A percentile compares a stretch with the other conserved stretches of the same genome.
Conservation (phyloP, 2,329 filamentous ascomycete genomes). For the Pleoardoris graminearum region DNA sequence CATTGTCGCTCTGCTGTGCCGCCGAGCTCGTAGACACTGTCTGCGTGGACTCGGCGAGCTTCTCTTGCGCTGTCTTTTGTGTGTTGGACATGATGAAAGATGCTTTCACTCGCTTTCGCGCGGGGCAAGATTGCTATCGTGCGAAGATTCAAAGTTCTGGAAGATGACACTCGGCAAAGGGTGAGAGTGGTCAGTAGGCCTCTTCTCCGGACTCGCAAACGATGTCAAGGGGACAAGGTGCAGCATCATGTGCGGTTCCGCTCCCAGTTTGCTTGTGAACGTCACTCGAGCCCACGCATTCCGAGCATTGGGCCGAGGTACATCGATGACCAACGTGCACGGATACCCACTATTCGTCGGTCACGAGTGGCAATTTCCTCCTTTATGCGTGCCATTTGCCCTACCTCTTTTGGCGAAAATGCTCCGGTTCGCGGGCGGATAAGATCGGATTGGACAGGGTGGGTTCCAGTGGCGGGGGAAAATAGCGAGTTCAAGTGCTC, state of each 20-base stretch:
- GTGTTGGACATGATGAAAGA: conserved; percentile 33
- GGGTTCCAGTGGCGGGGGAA: too few relatives aligned
- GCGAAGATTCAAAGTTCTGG: too few relatives aligned
- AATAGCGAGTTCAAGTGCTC: too few relatives aligned
- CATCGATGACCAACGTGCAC: conserved; percentile 22
- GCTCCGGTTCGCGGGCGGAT: too few relatives aligned
- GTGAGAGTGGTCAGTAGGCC: neutral
- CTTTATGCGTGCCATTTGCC: conserved; percentile 12
- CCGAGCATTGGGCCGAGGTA: conserved; percentile 26
- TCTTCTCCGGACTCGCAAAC: conserved; percentile 11
- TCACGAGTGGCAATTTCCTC: conserved; percentile 15
- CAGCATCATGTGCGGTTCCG: conserved; percentile 33
- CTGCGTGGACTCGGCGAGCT: conserved; percentile 41
- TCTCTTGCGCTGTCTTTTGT: conserved; percentile 37
- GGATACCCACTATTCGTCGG: conserved; percentile 17
- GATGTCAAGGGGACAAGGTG: conserved; percentile 13
- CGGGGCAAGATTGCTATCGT: too few relatives aligned
- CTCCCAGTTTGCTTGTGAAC: conserved; percentile 38
- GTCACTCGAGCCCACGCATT: conserved; percentile 22
- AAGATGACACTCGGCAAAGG: too few relatives aligned
- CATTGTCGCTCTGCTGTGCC: conserved; percentile 89
- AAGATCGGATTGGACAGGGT: too few relatives aligned
- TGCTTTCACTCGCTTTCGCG: conserved; percentile 8
- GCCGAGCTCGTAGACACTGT: conserved; percentile 60
- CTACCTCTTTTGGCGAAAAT: too few relatives aligned